Base-by-base conservation (phyloP, 2,329 filamentous ascomycete species). In the Trichoderma aggressivum region DNA sequence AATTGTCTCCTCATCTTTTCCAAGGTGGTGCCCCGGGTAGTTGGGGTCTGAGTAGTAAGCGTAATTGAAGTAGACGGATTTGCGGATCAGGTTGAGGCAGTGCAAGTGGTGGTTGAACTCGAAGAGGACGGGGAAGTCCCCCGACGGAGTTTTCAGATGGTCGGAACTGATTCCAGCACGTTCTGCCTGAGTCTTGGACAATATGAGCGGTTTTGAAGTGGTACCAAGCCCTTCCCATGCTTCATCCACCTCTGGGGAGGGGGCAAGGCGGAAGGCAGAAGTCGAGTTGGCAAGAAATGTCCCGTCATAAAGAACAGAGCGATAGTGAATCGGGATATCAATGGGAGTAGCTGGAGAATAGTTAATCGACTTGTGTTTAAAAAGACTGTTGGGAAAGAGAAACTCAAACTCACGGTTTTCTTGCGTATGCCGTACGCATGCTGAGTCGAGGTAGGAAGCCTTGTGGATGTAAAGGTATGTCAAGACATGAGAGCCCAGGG, bases 31-130 rank as follows among this genome's bases (percentile, higher is more conserved):
- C 8, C 36, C 65, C 8, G 65, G 55, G 5, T 14, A 68, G 12
- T 68, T 24, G 7, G 64, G 64, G 21, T 34, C 43, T 18, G 65
- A 69, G 56, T 69, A 69, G 16, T 69, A 69, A 16, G 53, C 11
- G 56, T 69, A 60, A 21, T 69, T 69, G 65, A 61, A 69, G 10
- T 50, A 69, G 18, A 69, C 12, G 36, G 65, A 56, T 24, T 69
- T 69, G 36, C 65, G 65, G 30, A 69, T 53, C 65, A 69, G 11
- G 21, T 69, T 69, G 65, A 69, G 65, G 39, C 65, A 69, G 39
- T 69, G 65, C n/a, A 69, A 11, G 21, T 69, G 65, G 65, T 69
- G 65, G 6, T 69, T 69, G 39, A 69, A 69, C 65, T 69, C 65
- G 24, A 69, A 69, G 12, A 59, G 47, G 26, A 69, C 65, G 1